A percentile compares a stretch with the other conserved stretches of the same genome.
phyloP scores from a whole-genome alignment of 148 eudicot species.

The Mesembryanthemum crystallinum region DNA sequence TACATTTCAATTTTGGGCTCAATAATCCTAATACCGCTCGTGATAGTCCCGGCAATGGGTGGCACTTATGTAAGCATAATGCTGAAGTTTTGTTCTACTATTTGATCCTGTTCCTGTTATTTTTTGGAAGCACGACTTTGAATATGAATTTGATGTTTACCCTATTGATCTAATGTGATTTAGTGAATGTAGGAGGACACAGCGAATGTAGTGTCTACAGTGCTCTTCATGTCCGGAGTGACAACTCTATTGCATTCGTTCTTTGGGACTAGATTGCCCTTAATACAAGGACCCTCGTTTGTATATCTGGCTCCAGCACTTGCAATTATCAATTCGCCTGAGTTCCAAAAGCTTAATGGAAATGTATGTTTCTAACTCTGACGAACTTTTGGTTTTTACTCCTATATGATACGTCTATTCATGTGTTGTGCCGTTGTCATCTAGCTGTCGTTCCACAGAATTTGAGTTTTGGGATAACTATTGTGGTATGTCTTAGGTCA shows the following conservation, averaged over 20 bases:
- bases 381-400: background rate
- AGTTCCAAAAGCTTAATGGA: slow-evolving; percentile 75
- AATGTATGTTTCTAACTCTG: slow-evolving; percentile 52
- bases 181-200: slow-evolving; percentile 89
- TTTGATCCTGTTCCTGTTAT: background rate
- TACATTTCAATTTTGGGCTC: slow-evolving; percentile 88
- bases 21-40: slow-evolving; percentile 80
- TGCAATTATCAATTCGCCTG: slow-evolving; percentile 88
- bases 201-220: slow-evolving; percentile 83
- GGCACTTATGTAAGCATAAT: slow-evolving; percentile 73
- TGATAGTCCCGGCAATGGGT: slow-evolving; percentile 96
- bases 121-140: background rate
- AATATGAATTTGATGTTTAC: slow-evolving; percentile 15
- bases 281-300: slow-evolving; percentile 95
- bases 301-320: slow-evolving; percentile 92
- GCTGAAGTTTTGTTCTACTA: background rate
- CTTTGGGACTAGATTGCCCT: slow-evolving; percentile 89
- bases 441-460: background rate
- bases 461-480: background rate
- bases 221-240: slow-evolving; percentile 82
- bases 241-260: slow-evolving; percentile 83
- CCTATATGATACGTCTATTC: background rate
- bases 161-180: slow-evolving; percentile 47
- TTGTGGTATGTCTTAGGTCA: too few relatives aligned
- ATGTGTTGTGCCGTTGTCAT: background rate